Evolutionary conservation across 106 monocot genomes (phyloP), one percentile per base, ranked within the genome.

Genomic region (Allium cepa): DNA sequence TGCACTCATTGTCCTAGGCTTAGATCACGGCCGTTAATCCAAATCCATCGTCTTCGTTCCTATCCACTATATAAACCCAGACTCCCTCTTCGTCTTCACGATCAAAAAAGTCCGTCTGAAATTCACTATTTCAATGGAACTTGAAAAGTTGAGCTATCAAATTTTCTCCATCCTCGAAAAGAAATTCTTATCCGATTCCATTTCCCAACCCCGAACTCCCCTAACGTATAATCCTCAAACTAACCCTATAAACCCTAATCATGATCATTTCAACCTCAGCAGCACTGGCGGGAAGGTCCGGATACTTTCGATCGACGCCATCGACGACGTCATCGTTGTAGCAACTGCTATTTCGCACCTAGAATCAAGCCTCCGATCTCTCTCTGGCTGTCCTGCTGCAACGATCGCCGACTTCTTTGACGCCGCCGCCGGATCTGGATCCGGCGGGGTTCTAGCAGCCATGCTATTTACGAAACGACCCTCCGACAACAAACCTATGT

Each of bases 351-450:
- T 93, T 36, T 65, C 76, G 15, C 80, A 67, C 50, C 83, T 93
- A 8, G 93, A 93, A 61, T 53, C 75, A 64, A 53, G 56, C 16
- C 79, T 93, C 60, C 66, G 72, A 18, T 58, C 58, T 15, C 66
- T 36, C 59, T 81, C 89, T 52, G 75, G 77, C 18, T 53, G 79
- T 56, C 53, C 93, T 45, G 53, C 67, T 17, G 83, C 79, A 28
- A 52, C 74, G 10, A 75, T 93, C 66, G 71, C 83, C 27, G 83
- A 93, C 56, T 85, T 83, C 81, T 93, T 93, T 75, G 93, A 93
- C 77, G 53, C 88, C 26, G 88, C 93, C n/a, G 85, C 86, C n/a
- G 93, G 93, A 8, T 86, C 93, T 26, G 93, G 93, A 60, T 17
- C 75, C 59, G 77, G 81, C 11, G 88, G 88, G 2, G 69, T 93